Conservation (phyloP, 805 yeast genomes). For the Candida multigemmis region DNA sequence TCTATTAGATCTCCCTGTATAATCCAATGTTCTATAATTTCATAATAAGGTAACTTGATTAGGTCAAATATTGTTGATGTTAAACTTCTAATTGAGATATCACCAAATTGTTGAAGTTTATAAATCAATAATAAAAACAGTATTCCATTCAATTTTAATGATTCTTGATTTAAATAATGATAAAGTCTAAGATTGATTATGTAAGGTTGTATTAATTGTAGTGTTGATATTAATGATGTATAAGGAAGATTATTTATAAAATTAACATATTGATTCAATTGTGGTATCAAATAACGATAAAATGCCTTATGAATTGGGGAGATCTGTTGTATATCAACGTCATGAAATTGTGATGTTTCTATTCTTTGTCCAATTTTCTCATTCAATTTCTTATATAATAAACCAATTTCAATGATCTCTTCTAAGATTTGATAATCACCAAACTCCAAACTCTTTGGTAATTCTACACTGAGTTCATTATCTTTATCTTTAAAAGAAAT, state of each 20-base stretch:
- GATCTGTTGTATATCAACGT: slow-evolving; percentile 10
- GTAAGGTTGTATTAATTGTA: too few species aligned
- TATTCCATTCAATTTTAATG: too few species aligned
- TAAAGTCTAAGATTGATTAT: too few species aligned
- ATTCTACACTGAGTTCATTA: slow-evolving; percentile 10
- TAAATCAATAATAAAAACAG: slow-evolving; percentile 46
- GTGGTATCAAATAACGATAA: slow-evolving; percentile 35
- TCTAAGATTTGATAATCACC: slow-evolving; percentile 50
- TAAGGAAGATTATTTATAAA: slow-evolving; percentile 29
- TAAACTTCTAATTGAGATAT: slow-evolving; percentile 35
- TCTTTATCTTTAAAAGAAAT: slow-evolving; percentile 33
- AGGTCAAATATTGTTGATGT: slow-evolving; percentile 36
- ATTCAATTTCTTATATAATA: slow-evolving; percentile 46
- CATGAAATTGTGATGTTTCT: too few species aligned
- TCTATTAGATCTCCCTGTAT: slow-evolving; percentile 53
- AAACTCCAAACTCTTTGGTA: slow-evolving; percentile 48
- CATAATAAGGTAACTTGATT: slow-evolving; percentile 51
- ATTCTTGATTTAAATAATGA: too few species aligned
- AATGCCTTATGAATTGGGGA: slow-evolving; percentile 61
- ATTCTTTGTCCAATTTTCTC: too few species aligned
- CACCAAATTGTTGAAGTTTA: slow-evolving; percentile 54
- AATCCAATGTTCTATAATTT: slow-evolving; percentile 58
- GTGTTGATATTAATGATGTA: too few species aligned
- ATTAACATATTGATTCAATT: slow-evolving; percentile 23
- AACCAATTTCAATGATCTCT: slow-evolving; percentile 60